phyloP scores from a whole-genome alignment of 192 early-diverging fungal genomes.

The Backusella luteola region DNA sequence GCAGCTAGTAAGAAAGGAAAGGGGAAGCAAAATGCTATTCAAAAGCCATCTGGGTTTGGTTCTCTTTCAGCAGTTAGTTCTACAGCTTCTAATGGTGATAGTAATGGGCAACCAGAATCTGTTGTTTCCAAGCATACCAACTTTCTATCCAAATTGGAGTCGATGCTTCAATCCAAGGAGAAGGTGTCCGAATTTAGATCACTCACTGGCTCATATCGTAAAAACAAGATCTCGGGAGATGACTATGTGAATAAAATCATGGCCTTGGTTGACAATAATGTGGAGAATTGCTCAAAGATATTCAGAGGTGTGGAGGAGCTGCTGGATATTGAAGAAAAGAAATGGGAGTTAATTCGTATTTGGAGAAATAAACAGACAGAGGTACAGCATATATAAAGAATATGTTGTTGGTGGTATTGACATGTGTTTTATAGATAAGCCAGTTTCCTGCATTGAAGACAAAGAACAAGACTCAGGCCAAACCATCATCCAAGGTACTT shows the following conservation, averaged over 20 bases:
- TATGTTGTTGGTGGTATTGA: neutral
- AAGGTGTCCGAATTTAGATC: conserved; percentile 48
- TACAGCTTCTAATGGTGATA: neutral
- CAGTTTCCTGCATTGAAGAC: conserved; percentile 20
- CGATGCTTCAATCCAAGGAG: conserved; percentile 27
- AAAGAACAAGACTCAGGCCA: neutral
- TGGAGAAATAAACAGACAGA: conserved; percentile 68
- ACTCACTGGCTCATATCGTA: conserved; percentile 48
- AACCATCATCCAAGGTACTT: conserved; percentile 56
- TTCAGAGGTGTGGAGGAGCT: conserved; percentile 49
- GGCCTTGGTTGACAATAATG: conserved; percentile 35
- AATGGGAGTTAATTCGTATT: conserved; percentile 56
- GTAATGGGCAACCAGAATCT: neutral
- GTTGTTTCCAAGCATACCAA: conserved; percentile 22
- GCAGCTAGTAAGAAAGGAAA: conserved; percentile 5
- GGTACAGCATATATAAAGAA: conserved; percentile 22
- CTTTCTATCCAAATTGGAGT: conserved; percentile 41
- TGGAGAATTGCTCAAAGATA: conserved; percentile 45
- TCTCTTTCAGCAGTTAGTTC: neutral
- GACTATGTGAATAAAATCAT: conserved; percentile 44
- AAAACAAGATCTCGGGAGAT: conserved; percentile 37
- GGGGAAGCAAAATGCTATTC: neutral
- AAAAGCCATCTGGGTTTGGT: conserved; percentile 14
- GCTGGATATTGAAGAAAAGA: conserved; percentile 51
- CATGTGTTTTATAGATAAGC: conserved; percentile 8